Percentiles rank a stretch among this genome's conserved stretches.
These are phyloP conservation scores for Saitozyma sp. DNA, from an alignment of 768 basidiomycete genomes.

Conservation along the genomic window DNA sequence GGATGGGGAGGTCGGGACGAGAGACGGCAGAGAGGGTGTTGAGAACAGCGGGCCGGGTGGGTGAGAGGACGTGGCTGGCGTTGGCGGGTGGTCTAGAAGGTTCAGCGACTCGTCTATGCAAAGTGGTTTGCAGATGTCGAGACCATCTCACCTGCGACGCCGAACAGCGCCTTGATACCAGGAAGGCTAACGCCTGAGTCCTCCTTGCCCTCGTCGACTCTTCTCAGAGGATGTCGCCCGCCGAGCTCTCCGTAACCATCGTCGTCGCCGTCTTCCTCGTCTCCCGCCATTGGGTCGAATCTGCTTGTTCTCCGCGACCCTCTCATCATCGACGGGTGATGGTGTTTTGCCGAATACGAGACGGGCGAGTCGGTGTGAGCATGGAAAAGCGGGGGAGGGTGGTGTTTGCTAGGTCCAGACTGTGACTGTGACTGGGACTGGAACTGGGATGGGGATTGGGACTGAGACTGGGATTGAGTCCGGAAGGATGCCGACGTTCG, in stretches of 20 bases:
- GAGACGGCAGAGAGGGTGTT: constrained; percentile 33
- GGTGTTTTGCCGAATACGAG: neutral
- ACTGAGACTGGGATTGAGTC: no score
- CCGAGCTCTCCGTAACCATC: constrained; percentile 42
- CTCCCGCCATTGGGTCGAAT: constrained; percentile 41
- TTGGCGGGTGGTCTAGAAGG: constrained; percentile 12
- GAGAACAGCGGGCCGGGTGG: constrained; percentile 12
- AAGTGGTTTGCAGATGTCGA: neutral
- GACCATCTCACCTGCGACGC: constrained; percentile 27
- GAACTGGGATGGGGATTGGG: no score
- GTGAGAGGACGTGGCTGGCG: constrained; percentile 10
- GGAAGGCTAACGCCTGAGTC: constrained; percentile 34
- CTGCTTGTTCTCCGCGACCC: constrained; percentile 24
- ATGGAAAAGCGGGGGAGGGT: no score
- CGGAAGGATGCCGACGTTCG: no score
- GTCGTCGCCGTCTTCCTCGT: constrained; percentile 28
- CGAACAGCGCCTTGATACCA: constrained; percentile 45
- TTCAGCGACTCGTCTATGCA: neutral
- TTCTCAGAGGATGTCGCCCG: constrained; percentile 31
- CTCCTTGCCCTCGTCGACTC: constrained; percentile 28
- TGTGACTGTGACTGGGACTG: no score
- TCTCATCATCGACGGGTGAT: neutral
- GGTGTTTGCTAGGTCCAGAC: no score
- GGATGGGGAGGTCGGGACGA: constrained; percentile 34
- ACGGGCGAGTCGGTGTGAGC: no score